Evolutionary conservation across 1,284 basidiomycete species (phyloP).

Genomic region (Ceratobasidium sp.): DNA sequence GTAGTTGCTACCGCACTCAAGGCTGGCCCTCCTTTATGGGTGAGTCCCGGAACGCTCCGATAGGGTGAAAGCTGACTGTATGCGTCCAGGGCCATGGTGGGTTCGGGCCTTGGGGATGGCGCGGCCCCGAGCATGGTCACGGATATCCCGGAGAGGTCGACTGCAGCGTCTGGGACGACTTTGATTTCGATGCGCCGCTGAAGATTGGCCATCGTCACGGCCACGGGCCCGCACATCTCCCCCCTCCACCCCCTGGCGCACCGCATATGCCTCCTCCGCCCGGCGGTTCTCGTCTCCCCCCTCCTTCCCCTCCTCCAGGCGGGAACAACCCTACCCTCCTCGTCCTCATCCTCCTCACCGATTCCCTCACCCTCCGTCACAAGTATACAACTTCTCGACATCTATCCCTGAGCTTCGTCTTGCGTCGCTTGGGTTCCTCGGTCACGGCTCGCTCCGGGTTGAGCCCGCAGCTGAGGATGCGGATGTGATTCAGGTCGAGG

Average conservation of each 20-base stretch:
- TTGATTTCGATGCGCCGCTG: constrained; percentile 18
- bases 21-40: neutral
- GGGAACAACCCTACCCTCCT: neutral
- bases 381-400: constrained; percentile 12
- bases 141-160: constrained; percentile 5
- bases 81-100: neutral
- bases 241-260: constrained; percentile 10
- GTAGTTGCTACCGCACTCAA: neutral
- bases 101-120: constrained; percentile 10
- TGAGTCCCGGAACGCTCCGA: neutral
- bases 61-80: neutral
- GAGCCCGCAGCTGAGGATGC: constrained; percentile 9
- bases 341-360: neutral
- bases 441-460: constrained; percentile 8
- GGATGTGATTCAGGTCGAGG: constrained; percentile 10
- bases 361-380: neutral
- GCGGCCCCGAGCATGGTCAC: neutral
- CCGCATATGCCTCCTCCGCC: constrained; percentile 9
- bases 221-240: constrained; percentile 2
- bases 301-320: neutral
- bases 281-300: neutral
- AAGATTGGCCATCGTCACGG: neutral
- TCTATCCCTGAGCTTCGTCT: constrained; percentile 9
- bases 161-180: constrained; percentile 27
- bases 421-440: constrained; percentile 25